phyloP scores from a whole-genome alignment of 192 early-diverging fungal genomes.

The Glomus cerebriforme region DNA sequence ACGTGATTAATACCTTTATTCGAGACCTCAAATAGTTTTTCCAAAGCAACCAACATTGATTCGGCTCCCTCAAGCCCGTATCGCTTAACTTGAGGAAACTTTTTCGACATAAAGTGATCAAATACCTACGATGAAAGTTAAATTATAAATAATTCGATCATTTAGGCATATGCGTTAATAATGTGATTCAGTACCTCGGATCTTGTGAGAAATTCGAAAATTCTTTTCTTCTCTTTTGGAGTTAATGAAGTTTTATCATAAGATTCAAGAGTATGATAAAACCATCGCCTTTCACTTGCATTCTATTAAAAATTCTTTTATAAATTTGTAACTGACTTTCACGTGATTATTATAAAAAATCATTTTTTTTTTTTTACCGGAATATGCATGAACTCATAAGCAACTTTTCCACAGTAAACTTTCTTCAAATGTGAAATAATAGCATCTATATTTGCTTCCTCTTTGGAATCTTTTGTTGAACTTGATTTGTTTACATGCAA shows the following conservation, averaged over 20 bases:
- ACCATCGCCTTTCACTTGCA: conserved; percentile 86
- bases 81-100: conserved; percentile 94
- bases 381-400: conserved; percentile 94
- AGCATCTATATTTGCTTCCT: conserved; percentile 62
- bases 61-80: conserved; percentile 97
- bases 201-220: conserved; percentile 73
- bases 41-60: conserved; percentile 90
- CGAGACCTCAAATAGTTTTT: conserved; percentile 79
- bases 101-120: conserved; percentile 98
- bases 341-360: not conserved
- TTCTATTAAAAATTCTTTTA: conserved; percentile 46
- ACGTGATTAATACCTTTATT: conserved; percentile 46
- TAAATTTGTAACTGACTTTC: not conserved
- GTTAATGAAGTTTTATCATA: conserved; percentile 59
- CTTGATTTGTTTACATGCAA: conserved; percentile 63
- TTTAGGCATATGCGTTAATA: not conserved
- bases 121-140: conserved; percentile 61
- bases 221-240: conserved; percentile 68
- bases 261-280: conserved; percentile 81
- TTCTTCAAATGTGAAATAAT: conserved; percentile 73
- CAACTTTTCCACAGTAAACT: conserved; percentile 81
- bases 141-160: not conserved
- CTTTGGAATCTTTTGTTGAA: conserved; percentile 45
- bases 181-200: conserved; percentile 72
- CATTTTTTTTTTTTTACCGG: conserved; percentile 54